Percentiles rank a stretch among this genome's conserved stretches.
phyloP scores from a whole-genome alignment of 1,284 basidiomycete genomes.

The Cryptococcus hybrid region DNA sequence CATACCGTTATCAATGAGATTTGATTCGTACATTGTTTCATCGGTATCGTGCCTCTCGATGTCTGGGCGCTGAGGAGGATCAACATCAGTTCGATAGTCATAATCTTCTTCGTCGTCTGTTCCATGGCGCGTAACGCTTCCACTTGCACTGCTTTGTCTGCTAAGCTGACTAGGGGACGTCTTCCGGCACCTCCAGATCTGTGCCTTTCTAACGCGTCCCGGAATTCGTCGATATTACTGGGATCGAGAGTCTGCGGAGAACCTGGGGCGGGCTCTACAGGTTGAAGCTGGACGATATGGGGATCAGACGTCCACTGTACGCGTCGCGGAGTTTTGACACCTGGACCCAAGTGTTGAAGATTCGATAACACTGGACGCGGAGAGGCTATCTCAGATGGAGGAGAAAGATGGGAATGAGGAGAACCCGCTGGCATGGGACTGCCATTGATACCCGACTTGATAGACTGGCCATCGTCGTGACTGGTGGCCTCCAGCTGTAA shows the following conservation, averaged over 20 bases:
- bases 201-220: conserved; percentile 39
- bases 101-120: conserved; percentile 40
- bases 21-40: conserved; percentile 9
- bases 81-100: conserved; percentile 47
- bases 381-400: conserved; percentile 5
- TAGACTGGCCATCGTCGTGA: not conserved
- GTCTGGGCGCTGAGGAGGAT: conserved; percentile 18
- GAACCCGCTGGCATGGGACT: not conserved
- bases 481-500: not conserved
- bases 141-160: conserved; percentile 19
- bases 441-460: not conserved
- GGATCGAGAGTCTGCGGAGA: conserved; percentile 29
- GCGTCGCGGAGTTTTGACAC: conserved; percentile 41
- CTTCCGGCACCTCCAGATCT: conserved; percentile 7
- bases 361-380: not conserved
- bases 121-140: conserved; percentile 4
- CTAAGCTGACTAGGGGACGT: conserved; percentile 25
- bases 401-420: conserved; percentile 1
- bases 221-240: conserved; percentile 34
- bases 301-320: conserved; percentile 48
- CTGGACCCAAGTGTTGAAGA: not conserved
- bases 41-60: conserved; percentile 2
- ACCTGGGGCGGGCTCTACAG: conserved; percentile 7
- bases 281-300: conserved; percentile 39
- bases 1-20: conserved; percentile 31